Evolutionary conservation across 768 basidiomycete species (phyloP), one percentile per base, ranked within the genome.

Genomic region (Rubroboletus pulcherrimus): DNA sequence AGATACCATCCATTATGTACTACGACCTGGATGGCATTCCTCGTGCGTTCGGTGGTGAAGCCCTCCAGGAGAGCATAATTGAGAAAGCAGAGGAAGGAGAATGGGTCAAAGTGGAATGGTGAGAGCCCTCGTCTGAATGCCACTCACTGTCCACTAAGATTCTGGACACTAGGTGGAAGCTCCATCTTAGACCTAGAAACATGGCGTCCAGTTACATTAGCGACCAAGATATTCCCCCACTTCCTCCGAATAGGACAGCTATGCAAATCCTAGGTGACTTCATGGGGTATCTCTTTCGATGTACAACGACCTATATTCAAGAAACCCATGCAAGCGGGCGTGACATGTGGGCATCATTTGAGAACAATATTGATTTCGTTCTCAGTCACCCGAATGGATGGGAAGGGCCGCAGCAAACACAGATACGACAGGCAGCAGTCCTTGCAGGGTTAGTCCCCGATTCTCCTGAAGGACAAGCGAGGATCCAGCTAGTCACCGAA

Each of bases 341-440:
- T 2, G 66, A 66, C 4, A 61, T 80, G 50, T 80, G 77, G 78
- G 31, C 57, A 3, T 77, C 79, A 7, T 66, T 81, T 6, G 71
- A 73, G 47, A 45, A 65, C 7, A 69, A 69, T 4, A 75, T 77
- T 10, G 74, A 81, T 30, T 81, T 77, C 53, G 73, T 82, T 17
- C 70, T 81, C 44, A 74, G 75, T 46, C 77, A 79, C 63, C 76
- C 77, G 1, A 78, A 78, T 54, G 77, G 79, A 33, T 79, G 78
- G 79, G 78, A 75, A 56, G 74, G 74, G 6, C 65, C 67, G 0
- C 75, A 80, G 45, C 79, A 81, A 58, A 57, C 62, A 3, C 71
- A 76, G 47, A 77, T 81, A 58, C 69, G 79, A 42, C 68, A 67
- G 15, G 79, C 80, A 14, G 77, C 77, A 0, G 64, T 78, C 14